Conservation (phyloP, 768 basidiomycete genomes). For the Leucocoprinus leucothites region DNA sequence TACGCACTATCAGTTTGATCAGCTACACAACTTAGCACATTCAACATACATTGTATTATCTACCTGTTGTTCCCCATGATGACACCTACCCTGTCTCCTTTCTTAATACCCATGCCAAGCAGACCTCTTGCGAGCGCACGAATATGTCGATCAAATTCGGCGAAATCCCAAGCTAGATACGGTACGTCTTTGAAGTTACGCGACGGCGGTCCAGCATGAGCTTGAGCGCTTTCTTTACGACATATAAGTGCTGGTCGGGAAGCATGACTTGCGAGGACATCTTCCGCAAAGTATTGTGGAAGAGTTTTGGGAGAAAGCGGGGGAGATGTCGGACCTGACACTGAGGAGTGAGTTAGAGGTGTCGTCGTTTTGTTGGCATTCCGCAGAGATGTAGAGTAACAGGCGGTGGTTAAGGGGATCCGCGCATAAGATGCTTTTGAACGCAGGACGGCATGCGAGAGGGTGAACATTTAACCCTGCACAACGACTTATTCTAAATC, state of each 20-base stretch:
- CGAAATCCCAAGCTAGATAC: constrained; percentile 72
- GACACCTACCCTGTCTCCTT: constrained; percentile 76
- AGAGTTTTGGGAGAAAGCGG: constrained; percentile 56
- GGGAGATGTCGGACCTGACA: constrained; percentile 54
- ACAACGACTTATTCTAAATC: too few species aligned
- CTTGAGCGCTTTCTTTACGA: constrained; percentile 50
- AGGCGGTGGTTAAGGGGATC: not conserved
- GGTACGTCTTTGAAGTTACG: constrained; percentile 43
- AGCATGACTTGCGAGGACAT: constrained; percentile 48
- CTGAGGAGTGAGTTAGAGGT: constrained; percentile 44
- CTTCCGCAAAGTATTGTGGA: constrained; percentile 54
- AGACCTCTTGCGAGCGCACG: constrained; percentile 69
- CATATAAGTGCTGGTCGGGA: constrained; percentile 64
- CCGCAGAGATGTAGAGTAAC: not conserved
- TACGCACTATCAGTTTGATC: constrained; percentile 53
- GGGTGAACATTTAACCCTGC: not conserved
- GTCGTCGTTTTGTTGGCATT: not conserved
- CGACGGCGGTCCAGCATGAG: constrained; percentile 60
- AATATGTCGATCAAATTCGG: constrained; percentile 65
- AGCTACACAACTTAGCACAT: too few species aligned
- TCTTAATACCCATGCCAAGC: constrained; percentile 62
- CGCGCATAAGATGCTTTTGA: not conserved
- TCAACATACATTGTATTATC: constrained; percentile 7
- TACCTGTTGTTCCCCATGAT: constrained; percentile 88
- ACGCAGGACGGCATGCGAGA: constrained; percentile 14